Evolutionary conservation across 257 asterid genomes (phyloP).

Genomic region (Solanum paucissectum): DNA sequence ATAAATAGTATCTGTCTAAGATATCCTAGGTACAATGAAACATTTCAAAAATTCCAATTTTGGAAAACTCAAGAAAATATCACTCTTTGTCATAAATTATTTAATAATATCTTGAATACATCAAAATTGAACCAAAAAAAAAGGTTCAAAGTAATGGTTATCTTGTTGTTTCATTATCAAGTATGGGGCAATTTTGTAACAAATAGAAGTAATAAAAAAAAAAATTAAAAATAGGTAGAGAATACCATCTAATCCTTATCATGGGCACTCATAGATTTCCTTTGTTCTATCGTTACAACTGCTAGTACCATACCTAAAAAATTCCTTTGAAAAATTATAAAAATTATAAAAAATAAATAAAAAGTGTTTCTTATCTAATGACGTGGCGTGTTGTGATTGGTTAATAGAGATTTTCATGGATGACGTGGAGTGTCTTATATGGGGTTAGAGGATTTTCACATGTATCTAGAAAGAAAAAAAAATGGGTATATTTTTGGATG

Average conservation of each 20-base stretch:
- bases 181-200: background rate
- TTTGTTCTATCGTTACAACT: background rate
- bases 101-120: background rate
- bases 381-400: constrained; percentile 27
- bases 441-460: constrained; percentile 50
- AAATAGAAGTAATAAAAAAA: background rate
- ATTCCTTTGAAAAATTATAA: background rate
- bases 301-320: constrained; percentile 10
- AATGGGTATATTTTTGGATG: constrained; percentile 24
- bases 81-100: background rate
- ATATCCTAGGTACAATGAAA: background rate
- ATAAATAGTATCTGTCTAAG: background rate
- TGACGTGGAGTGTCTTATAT: constrained; percentile 42
- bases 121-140: background rate
- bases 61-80: background rate
- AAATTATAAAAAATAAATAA: background rate
- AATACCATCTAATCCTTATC: constrained; percentile 10
- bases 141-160: background rate
- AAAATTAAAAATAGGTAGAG: background rate
- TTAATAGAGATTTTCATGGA: constrained; percentile 6
- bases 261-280: constrained; percentile 26
- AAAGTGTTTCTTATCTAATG: constrained; percentile 43
- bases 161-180: background rate
- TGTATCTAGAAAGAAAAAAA: constrained; percentile 28
- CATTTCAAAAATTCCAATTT: background rate